Conservation (phyloP, 345 rosid species). For the Aquilaria malaccensis region DNA sequence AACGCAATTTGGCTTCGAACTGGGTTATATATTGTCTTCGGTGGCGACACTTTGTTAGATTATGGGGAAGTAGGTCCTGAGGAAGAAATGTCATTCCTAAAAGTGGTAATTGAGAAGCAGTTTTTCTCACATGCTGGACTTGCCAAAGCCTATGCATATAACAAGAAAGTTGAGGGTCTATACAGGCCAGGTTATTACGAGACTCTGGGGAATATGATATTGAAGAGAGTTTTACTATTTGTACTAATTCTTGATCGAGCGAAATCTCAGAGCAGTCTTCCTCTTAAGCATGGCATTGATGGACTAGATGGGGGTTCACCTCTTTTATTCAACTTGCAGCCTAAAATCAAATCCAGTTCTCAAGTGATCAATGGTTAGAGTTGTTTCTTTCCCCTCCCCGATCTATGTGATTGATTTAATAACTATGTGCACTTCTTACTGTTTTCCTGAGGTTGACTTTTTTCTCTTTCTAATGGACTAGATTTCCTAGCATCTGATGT, state of each 20-base stretch:
- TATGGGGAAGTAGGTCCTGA: constrained; percentile 41
- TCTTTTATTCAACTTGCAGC: constrained; percentile 45
- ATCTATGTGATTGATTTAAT: constrained; percentile 13
- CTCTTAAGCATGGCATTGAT: constrained; percentile 82
- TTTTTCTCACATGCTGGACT: constrained; percentile 64
- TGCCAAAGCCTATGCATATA: constrained; percentile 74
- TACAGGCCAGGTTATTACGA: constrained; percentile 94
- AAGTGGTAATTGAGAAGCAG: constrained; percentile 73
- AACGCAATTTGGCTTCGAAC: constrained; percentile 83
- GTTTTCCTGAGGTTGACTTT: constrained; percentile 26
- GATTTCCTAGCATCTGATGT: constrained; percentile 78
- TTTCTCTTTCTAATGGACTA: constrained; percentile 29
- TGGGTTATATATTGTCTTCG: constrained; percentile 65
- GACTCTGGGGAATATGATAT: constrained; percentile 60
- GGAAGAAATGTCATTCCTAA: constrained; percentile 60
- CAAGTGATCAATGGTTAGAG: constrained; percentile 65
- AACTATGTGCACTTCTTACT: neutral
- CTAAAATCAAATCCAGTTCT: constrained; percentile 70
- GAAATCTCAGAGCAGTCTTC: constrained; percentile 63
- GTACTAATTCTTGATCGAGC: constrained; percentile 78
- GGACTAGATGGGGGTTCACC: constrained; percentile 96
- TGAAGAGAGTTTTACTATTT: constrained; percentile 83
- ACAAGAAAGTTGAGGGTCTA: constrained; percentile 89
- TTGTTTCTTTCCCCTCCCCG: neutral
- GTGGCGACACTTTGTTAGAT: constrained; percentile 69